Base-by-base conservation (phyloP, 768 basidiomycete species). In the Chalciporus piperatus region DNA sequence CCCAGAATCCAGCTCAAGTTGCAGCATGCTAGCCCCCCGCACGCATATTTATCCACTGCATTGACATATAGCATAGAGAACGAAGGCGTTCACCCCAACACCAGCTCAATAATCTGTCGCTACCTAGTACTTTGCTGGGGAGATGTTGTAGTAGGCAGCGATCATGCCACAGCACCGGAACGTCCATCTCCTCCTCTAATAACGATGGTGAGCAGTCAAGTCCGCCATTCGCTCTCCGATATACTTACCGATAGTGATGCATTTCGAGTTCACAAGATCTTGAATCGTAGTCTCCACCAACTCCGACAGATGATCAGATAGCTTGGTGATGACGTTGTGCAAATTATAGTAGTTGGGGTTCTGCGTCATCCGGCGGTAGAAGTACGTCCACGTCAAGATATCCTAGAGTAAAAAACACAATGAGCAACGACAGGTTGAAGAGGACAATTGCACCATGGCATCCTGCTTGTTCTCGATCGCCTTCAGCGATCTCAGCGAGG, bases 391-490 rank as follows among this genome's bases (percentile, higher is more conserved):
- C 0, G 97, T 99, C 61, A 97, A 75, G 66, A 97, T 97, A 70
- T 99, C 96, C 84, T 92, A 57, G 14, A n/a, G n/a, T n/a, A n/a
- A n/a, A 3, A 45, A 30, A 6, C n/a, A 42, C 38, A 0, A 14
- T 47, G 16, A 51, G 41, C 14, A 22, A 28, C 27, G 1, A 42
- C 9, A 17, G 13, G 11, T 12, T 3, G 11, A 39, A 25, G n/a
- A 4, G 13, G n/a, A 27, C 33, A 20, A 17, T 16, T 68, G 23
- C 54, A 88, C 89, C 88, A 93, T 89, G 0, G 91, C 91, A 66
- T 97, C 92, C 70, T 99, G 96, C 75, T 99, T 99, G 71, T 98
- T 98, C 73, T 98, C 94, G 51, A 98, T 98, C 12, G 95, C 98
- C 74, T 94, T 96, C 38, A 98, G 95, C 95, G 57, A 98, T 97